These are phyloP conservation scores for Hevea brasiliensis DNA, from an alignment of 345 rosid genomes.

Conservation along the genomic window DNA sequence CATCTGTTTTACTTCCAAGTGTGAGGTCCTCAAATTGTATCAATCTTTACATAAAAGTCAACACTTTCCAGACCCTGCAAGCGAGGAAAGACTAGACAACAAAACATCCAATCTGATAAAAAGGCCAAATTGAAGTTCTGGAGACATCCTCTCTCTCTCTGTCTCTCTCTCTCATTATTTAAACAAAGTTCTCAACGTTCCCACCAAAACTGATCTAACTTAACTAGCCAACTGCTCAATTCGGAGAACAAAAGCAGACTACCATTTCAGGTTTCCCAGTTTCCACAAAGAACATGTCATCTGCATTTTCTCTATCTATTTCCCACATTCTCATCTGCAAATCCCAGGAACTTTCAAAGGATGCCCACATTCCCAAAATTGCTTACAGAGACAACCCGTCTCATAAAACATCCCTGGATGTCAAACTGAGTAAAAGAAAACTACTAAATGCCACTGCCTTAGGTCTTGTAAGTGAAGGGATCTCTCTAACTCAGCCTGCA, in stretches of 20 bases:
- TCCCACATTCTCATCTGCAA: conserved; percentile 43
- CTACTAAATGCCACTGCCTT: conserved; percentile 40
- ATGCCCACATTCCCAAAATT: conserved; percentile 28
- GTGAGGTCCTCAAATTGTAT: not conserved
- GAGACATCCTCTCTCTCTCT: not conserved
- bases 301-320: conserved; percentile 40
- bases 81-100: not conserved
- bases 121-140: conserved; percentile 4
- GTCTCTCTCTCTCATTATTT: not conserved
- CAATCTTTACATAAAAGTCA: too few species aligned
- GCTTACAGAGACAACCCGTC: conserved; percentile 25
- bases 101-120: not conserved
- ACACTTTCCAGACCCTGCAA: conserved; percentile 1
- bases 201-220: not conserved
- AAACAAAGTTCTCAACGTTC: not conserved
- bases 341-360: conserved; percentile 38
- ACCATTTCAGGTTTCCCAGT: not conserved
- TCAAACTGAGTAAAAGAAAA: conserved; percentile 42
- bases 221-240: not conserved
- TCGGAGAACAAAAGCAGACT: not conserved
- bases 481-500: conserved; percentile 34
- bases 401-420: conserved; percentile 24
- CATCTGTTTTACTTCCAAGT: not conserved
- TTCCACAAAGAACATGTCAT: conserved; percentile 32
- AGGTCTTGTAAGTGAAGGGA: conserved; percentile 32